A percentile compares a stretch with the other conserved stretches of the same genome.
Evolutionary conservation across 352 stramenopile genomes (phyloP).

Genomic region (Pilasporangium apinafurcum): DNA sequence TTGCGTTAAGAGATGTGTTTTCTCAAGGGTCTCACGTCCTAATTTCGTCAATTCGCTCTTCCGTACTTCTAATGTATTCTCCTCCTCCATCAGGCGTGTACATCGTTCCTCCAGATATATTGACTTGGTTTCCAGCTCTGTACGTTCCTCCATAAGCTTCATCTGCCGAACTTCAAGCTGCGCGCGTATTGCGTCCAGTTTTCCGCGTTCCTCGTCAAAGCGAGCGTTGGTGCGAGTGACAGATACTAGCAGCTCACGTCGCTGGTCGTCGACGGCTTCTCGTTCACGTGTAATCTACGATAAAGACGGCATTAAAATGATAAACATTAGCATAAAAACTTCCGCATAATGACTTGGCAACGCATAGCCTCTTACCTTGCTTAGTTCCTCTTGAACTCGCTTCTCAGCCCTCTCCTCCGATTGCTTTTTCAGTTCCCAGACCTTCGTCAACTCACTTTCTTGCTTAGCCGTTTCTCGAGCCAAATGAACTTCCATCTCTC

Average conservation of each 20-base stretch:
- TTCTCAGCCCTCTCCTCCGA: constrained; percentile 56
- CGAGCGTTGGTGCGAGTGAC: constrained; percentile 42
- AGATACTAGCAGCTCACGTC: constrained; percentile 49
- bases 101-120: constrained; percentile 48
- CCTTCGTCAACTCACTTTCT: constrained; percentile 30
- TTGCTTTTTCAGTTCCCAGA: constrained; percentile 17
- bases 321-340: too few species aligned
- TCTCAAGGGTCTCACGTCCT: constrained; percentile 60
- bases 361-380: constrained; percentile 18
- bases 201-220: constrained; percentile 65
- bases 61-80: constrained; percentile 33
- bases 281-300: constrained; percentile 57
- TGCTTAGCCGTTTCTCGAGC: constrained; percentile 31
- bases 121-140: constrained; percentile 35
- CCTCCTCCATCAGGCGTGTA: constrained; percentile 36
- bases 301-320: background rate
- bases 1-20: constrained; percentile 35
- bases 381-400: constrained; percentile 53
- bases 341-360: too few species aligned
- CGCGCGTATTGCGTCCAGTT: constrained; percentile 43
- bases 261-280: constrained; percentile 66
- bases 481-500: constrained; percentile 39
- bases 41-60: constrained; percentile 49
- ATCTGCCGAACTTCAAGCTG: constrained; percentile 51
- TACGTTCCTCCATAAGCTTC: constrained; percentile 53